These are phyloP conservation scores for Ilex aquifolium DNA, from an alignment of 257 asterid species.

Conservation along the genomic window DNA sequence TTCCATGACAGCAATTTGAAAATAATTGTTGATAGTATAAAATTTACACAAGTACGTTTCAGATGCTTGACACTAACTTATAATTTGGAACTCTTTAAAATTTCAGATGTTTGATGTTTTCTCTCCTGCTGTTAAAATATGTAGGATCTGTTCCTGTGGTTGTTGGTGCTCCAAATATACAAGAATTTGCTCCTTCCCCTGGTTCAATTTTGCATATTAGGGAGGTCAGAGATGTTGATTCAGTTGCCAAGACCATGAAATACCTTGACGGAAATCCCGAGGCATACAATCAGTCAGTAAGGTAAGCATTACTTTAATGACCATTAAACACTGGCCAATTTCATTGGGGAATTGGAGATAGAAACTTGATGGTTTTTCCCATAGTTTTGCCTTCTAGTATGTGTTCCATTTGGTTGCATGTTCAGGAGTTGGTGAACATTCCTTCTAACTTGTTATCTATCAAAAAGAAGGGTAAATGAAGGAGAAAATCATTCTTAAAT, in stretches of 20 bases:
- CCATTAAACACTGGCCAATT: not conserved
- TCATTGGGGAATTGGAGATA: not conserved
- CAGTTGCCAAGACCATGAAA: conserved; percentile 74
- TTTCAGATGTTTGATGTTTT: conserved; percentile 10
- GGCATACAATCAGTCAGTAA: conserved; percentile 68
- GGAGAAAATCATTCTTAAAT: not conserved
- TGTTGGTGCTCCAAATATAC: conserved; percentile 90
- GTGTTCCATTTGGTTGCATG: not conserved
- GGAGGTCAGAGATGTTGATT: conserved; percentile 56
- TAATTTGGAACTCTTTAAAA: not conserved
- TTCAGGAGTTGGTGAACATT: not conserved
- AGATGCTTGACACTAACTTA: no score
- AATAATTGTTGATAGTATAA: no score
- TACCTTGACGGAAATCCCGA: conserved; percentile 64
- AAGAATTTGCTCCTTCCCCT: conserved; percentile 83
- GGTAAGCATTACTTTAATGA: conserved; percentile 35
- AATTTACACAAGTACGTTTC: no score
- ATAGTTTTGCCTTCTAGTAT: not conserved
- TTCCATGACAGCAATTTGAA: no score
- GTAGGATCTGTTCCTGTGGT: conserved; percentile 87
- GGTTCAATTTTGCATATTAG: conserved; percentile 70
- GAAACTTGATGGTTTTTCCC: not conserved
- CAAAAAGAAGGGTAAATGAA: not conserved
- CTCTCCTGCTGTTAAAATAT: conserved; percentile 22
- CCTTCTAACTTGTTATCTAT: not conserved